Evolutionary conservation across 176 grass and related monocot species (phyloP), one percentile per base, ranked within the genome.

Genomic region (Carex myosuroides): DNA sequence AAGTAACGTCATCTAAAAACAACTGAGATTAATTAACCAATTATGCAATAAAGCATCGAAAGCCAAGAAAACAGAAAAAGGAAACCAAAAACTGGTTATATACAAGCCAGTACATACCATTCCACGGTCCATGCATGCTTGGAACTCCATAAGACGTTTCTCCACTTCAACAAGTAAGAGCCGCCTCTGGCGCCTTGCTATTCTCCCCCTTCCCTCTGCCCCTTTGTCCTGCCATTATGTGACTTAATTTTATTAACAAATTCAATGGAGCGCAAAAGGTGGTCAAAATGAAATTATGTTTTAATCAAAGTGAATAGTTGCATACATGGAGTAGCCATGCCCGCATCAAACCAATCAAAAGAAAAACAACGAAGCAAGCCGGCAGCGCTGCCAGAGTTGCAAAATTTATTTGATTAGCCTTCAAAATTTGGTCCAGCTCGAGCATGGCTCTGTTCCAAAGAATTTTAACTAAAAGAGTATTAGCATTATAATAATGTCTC

Each of bases 401-500:
- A 89, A 98, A 95, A 86, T 98, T 98, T 70, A 98, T 98, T 84
- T 90, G 89, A 86, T 98, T 98, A 81, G 91, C 95, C 78, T 88
- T 95, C 26, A 98, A 92, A 89, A 95, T 95, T 91, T 98, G 95
- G 90, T 98, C 92, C 79, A 98, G 81, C 84, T 95, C 92, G n/a
- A 98, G 89, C 83, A 98, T 90, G 59, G 88, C 92, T 81, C 95
- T 98, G 89, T 29, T 32, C 17, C 83, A 89, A 21, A 91, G 50
- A 29, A 85, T 78, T 21, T 90, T 18, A 54, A 52, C 2, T 62
- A 24, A 17, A 17, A 22, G 39, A 86, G 79, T 41, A 71, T 55
- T 24, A 84, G 42, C 44, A 33, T 50, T 18, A 32, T 55, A n/a
- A 86, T 33, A 73, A 55, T 85, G 62, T 72, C 24, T 30, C 30